Base-by-base conservation (phyloP, 2,329 filamentous ascomycete species). In the Cladosporium sp. region DNA sequence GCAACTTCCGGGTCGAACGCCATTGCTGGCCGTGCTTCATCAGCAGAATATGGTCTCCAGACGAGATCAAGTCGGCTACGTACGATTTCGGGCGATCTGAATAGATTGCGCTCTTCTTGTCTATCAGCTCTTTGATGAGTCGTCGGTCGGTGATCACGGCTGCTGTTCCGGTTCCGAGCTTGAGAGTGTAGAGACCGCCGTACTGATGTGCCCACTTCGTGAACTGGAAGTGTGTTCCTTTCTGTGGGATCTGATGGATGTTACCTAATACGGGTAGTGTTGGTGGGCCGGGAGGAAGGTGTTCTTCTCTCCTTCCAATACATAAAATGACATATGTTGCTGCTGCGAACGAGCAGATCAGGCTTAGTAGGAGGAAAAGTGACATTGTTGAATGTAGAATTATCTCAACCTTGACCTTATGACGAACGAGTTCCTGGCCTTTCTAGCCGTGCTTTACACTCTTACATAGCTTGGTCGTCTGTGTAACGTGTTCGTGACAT, bases 11-110 rank as follows among this genome's bases (percentile, higher is more conserved):
- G n/a, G 75, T 72, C 3, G 62, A 69, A 6, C 76, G 69, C 80
- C 79, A 82, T 17, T 66, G 69, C 13, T 73, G 66, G 0, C 75
- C 75, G 47, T 80, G 78, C 36, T 77, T 66, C 74, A 80, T 79
- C 22, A 77, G 62, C 3, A 80, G 68, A 3, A 79, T 65, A 61
- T 81, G 78, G 60, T 80, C 73, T 2, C 77, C 77, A 2, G 71
- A 67, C 3, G 75, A 75, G 49, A 81, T 78, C 24, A 81, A 64
- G 34, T 76, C 66, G 1, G 71, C 69, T 9, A 80, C 74, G 56
- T 77, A 75, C 0, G 71, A 75, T 9, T 58, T 59, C 9, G 66
- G 67, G 15, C 65, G 61, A 0, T 66, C 62, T 0, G 78, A 78
- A 62, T 77, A 80, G 8, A 75, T 73, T 25, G 66, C 67, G 32